Base-by-base conservation (phyloP, 306 rosid species). In the Glycyrrhiza uralensis region DNA sequence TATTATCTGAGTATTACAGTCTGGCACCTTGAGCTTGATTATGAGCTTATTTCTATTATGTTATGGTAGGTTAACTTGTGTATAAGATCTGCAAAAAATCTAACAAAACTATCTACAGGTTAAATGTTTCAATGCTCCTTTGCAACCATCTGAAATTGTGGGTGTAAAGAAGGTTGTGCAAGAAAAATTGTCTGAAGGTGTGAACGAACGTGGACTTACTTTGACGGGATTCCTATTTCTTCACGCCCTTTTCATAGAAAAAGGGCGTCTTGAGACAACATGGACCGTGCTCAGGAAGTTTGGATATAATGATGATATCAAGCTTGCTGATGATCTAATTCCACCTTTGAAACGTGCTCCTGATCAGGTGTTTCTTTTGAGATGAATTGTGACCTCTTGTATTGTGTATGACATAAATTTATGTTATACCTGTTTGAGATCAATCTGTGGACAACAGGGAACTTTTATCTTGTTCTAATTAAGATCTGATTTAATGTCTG, bases 221-320 rank as follows among this genome's bases (percentile, higher is more conserved):
- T 79, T 94, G 92, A 94, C 98, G 4, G 98, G 98, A 3, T 94
- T 94, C 78, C 90, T 94, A 19, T 94, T 94, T 84, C 96, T 94
- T 55, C 98, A 94, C 76, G 98, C 98, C 57, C 90, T 94, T 68
- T 95, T 94, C 77, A 91, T 94, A 73, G 97, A 91, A 76, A 91
- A 89, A 75, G 96, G 97, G 61, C 99, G 99, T 76, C 92, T 94
- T 54, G 99, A 94, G 84, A 91, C 97, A 72, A 91, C 99, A 9
- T 94, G 97, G 99, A 94, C 96, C 29, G 97, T 94, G 57, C 96
- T 94, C 17, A 87, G 99, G 79, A 94, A 89, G 82, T 91, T 91
- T 81, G 99, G 99, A 47, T 94, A 94, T 77, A 83, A 91, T 71
- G 95, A 94, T 81, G 99, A 94, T 60, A 91, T 94, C 80, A 88